phyloP scores from a whole-genome alignment of 495 filamentous ascomycete genomes.

The Hypoxylon fuscum region DNA sequence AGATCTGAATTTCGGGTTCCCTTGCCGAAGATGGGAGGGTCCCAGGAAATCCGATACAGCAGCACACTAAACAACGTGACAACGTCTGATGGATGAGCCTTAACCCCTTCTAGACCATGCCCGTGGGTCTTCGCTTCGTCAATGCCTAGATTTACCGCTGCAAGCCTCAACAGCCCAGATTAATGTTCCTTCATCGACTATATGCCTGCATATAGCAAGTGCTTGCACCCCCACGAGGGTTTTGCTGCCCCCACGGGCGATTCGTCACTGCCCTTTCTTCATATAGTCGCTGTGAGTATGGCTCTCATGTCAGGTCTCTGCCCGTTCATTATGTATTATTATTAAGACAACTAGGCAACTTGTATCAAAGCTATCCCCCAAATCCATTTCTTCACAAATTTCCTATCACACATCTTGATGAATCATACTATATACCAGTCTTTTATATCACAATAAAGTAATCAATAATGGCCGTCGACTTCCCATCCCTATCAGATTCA shows the following conservation, averaged over 20 bases:
- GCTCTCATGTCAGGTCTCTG: conserved; percentile 9
- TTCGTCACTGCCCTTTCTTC: conserved; percentile 12
- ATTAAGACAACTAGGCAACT: not conserved
- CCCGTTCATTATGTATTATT: not conserved
- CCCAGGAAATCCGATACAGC: conserved; percentile 19
- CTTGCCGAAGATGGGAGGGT: conserved; percentile 38
- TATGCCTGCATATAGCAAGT: conserved; percentile 19
- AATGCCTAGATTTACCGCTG: conserved; percentile 19
- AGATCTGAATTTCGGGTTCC: conserved; percentile 39
- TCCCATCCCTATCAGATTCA: conserved; percentile 26
- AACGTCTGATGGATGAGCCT: conserved; percentile 32
- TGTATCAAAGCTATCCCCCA: not conserved
- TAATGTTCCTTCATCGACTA: conserved; percentile 4
- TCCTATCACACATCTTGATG: not conserved
- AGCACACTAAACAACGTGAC: conserved; percentile 32
- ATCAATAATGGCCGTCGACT: conserved; percentile 33
- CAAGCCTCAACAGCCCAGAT: conserved; percentile 10
- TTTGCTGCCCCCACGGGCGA: conserved; percentile 12
- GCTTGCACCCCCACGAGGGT: conserved; percentile 19
- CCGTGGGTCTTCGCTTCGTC: conserved; percentile 19
- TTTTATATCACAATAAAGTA: conserved; percentile 5
- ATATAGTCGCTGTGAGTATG: conserved; percentile 20
- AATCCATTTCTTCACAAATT: not conserved
- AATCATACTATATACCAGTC: not conserved
- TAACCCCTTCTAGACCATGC: conserved; percentile 29